Evolutionary conservation across 1,284 basidiomycete species (phyloP), one percentile per base, ranked within the genome.

Genomic region (Ustanciosporium gigantosporum): DNA sequence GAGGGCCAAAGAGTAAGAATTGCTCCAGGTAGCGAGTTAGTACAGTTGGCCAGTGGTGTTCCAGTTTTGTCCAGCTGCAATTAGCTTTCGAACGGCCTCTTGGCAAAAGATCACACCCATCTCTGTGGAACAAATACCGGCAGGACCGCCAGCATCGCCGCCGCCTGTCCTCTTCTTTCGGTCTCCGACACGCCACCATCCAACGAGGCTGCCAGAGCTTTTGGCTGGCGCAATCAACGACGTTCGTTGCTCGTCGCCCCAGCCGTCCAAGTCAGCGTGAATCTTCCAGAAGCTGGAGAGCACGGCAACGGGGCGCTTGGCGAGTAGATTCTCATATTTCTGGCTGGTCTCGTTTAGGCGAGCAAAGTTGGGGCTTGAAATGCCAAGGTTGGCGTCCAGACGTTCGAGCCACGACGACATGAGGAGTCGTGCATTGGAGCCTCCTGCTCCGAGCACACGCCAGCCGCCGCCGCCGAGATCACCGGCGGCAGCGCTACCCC

Each of bases 281-380:
- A 70, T 41, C 45, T 60, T 57, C 68, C 68, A 70, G 25, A 70
- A 70, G 47, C 46, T 52, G 22, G 59, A 62, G 5, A 70, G 56
- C 15, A 70, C 60, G 13, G 68, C 68, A 8, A 53, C 44, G 2
- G 68, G 68, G 5, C 58, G 57, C 15, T 45, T 45, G 20, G 55
- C 31, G 19, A 65, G 24, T n/a, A 62, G 36, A 1, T 36, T 16
- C 6, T 42, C 38, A 24, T 64, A 58, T 2, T 52, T 37, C 19
- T 36, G 31, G 27, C 16, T 40, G 2, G 39, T 31, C 5, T 49
- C 41, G 42, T 25, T 16, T 5, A 68, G 49, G 5, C 24, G 36
- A 3, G 35, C 41, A 48, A 31, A 68, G 42, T 68, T 68, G 31
- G 55, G 40, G 14, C 56, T 58, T 6, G 13, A n/a, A 5, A 22